These are phyloP conservation scores for Debaryomyces nepalensis DNA, from an alignment of 1,139 yeast species.

Conservation along the genomic window DNA sequence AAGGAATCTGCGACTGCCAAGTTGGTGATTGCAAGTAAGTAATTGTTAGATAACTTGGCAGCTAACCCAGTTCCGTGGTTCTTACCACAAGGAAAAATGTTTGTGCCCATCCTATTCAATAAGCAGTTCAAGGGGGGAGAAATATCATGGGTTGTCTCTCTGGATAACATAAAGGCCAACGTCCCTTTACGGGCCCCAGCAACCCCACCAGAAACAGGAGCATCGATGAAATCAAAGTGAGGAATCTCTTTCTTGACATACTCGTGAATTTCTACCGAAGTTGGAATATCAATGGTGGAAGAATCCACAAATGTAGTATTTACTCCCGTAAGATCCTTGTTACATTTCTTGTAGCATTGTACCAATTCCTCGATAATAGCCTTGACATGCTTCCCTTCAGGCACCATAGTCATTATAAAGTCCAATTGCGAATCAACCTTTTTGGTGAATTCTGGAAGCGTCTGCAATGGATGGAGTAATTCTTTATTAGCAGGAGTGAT, in stretches of 20 bases:
- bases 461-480: constrained; percentile 27
- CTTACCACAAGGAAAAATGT: constrained; percentile 57
- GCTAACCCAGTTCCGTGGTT: constrained; percentile 61
- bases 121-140: constrained; percentile 32
- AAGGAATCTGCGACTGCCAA: constrained; percentile 66
- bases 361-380: constrained; percentile 48
- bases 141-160: constrained; percentile 33
- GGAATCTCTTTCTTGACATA: constrained; percentile 41
- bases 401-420: constrained; percentile 59
- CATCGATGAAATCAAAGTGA: constrained; percentile 51
- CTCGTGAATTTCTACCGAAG: constrained; percentile 48
- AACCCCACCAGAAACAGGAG: constrained; percentile 68
- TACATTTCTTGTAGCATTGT: constrained; percentile 27
- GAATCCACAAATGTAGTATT: constrained; percentile 51
- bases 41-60: constrained; percentile 63
- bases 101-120: constrained; percentile 55
- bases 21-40: constrained; percentile 60
- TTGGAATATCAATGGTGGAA: constrained; percentile 59
- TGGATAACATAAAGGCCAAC: constrained; percentile 61
- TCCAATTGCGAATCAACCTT: constrained; percentile 47
- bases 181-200: constrained; percentile 63
- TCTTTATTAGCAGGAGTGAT: constrained; percentile 29
- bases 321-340: constrained; percentile 17
- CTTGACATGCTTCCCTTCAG: constrained; percentile 60
- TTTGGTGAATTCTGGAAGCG: constrained; percentile 36